Evolutionary conservation across 176 grass and related monocot genomes (phyloP), one percentile per base, ranked within the genome.

Genomic region (Paspalum vaginatum): DNA sequence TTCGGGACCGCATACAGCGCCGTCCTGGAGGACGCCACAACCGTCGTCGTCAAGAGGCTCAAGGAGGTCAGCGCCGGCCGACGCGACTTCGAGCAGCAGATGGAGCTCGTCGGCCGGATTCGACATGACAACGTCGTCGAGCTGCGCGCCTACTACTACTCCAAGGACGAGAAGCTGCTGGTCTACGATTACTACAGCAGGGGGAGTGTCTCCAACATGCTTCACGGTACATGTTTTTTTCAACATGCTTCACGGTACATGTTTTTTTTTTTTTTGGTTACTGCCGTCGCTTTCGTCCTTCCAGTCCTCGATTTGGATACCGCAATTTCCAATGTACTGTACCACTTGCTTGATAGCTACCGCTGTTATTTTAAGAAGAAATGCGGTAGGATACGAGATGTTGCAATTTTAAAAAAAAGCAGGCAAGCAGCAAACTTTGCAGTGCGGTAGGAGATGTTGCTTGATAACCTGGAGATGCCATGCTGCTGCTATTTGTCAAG

Each of bases 151-250:
- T 99, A 96, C 82, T 99, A 93, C 87, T 99, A 90, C 79, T 99
- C 97, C 52, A 99, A 99, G 86, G 97, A 99, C 77, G 97, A 99
- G 87, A 99, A 99, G 84, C 87, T 99, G 45, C 89, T 93, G 8
- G 97, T 99, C 2, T 93, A 93, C 5, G 97, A 99, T 55, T 93
- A 80, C 70, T 93, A 88, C 69, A 84, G 47, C 71, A 79, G 85
- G 24, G 97, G 97, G 76, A 96, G 97, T 20, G 91, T 93, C 10
- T 95, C 93, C 79, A 95, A 81, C 71, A 89, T 96, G 75, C 81
- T 99, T 5, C 97, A 99, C 74, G 91, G 97, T 99, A 96, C 61
- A 60, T 32, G 1, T 32, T 32, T 32, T 32, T 1, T 32, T n/a
- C 79, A 95, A 81, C 71, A 89, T 96, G 75, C 81, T 99, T 5